These are phyloP conservation scores for Dissophora globulifera DNA, from an alignment of 192 early-diverging fungal species.

Conservation along the genomic window DNA sequence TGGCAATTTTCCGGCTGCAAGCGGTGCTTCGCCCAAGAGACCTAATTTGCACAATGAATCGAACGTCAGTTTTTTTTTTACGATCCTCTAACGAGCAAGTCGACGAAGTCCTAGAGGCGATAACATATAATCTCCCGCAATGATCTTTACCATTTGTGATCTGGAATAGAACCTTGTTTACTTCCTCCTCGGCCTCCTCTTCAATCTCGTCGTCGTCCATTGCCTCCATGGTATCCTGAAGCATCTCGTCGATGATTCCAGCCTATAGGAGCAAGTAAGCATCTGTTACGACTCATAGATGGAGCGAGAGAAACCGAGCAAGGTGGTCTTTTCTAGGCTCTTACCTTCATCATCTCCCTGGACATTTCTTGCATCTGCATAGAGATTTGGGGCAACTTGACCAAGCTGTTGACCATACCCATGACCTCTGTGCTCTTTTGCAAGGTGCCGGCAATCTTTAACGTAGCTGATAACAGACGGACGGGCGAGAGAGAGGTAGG, in stretches of 20 bases:
- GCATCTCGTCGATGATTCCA: slow-evolving; percentile 96
- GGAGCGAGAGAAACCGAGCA: background rate
- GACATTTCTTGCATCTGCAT: slow-evolving; percentile 91
- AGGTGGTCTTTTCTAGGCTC: no score
- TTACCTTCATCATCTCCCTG: slow-evolving; percentile 95
- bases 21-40: slow-evolving; percentile 31
- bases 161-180: slow-evolving; percentile 89
- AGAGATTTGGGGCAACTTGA: slow-evolving; percentile 88
- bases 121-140: no score
- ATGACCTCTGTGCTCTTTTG: slow-evolving; percentile 87
- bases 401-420: slow-evolving; percentile 88
- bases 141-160: slow-evolving; percentile 91
- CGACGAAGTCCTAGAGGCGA: no score
- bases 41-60: slow-evolving; percentile 9
- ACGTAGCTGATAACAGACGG: slow-evolving; percentile 63
- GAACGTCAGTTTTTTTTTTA: no score
- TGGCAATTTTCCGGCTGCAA: slow-evolving; percentile 38
- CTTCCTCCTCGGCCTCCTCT: slow-evolving; percentile 94
- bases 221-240: slow-evolving; percentile 87
- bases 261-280: slow-evolving; percentile 64
- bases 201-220: slow-evolving; percentile 92
- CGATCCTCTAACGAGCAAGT: no score
- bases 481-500: no score
- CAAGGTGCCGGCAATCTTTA: slow-evolving; percentile 89
- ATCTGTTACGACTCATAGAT: no score